These are phyloP conservation scores for Fusarium falciforme DNA, from an alignment of 2,329 filamentous ascomycete genomes.

Conservation along the genomic window DNA sequence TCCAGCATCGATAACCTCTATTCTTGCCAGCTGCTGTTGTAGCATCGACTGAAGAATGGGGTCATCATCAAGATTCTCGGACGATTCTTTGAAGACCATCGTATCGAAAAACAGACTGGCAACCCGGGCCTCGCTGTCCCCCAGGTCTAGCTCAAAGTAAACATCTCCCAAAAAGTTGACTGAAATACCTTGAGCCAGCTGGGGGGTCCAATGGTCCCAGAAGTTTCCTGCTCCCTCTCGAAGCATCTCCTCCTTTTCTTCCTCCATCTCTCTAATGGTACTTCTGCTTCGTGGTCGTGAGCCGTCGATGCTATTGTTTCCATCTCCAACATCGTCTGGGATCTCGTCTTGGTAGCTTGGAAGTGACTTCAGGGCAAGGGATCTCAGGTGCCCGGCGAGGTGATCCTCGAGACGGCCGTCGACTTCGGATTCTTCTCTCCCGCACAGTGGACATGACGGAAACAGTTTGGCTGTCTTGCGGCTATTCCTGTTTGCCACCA, in stretches of 20 bases:
- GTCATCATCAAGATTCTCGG: background rate
- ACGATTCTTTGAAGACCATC: background rate
- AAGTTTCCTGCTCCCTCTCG: background rate
- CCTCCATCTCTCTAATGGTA: background rate
- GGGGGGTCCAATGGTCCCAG: background rate
- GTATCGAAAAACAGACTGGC: background rate
- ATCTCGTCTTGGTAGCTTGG: constrained; percentile 7
- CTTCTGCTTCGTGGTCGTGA: background rate
- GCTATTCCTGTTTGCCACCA: constrained; percentile 12
- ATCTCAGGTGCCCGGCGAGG: constrained; percentile 9
- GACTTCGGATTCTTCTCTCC: background rate
- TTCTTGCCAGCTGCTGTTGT: background rate
- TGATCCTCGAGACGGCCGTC: constrained; percentile 8
- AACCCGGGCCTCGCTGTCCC: background rate
- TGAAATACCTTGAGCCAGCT: background rate
- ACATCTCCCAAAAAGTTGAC: background rate
- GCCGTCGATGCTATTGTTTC: background rate
- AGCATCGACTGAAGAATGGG: background rate
- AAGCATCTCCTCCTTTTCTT: background rate
- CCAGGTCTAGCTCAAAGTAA: background rate
- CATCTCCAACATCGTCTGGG: background rate
- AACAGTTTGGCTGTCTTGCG: background rate
- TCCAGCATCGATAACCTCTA: background rate
- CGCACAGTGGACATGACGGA: constrained; percentile 2
- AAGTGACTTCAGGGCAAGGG: constrained; percentile 15